Base-by-base conservation (phyloP, 1,139 yeast species). In the Pichia sp. region DNA sequence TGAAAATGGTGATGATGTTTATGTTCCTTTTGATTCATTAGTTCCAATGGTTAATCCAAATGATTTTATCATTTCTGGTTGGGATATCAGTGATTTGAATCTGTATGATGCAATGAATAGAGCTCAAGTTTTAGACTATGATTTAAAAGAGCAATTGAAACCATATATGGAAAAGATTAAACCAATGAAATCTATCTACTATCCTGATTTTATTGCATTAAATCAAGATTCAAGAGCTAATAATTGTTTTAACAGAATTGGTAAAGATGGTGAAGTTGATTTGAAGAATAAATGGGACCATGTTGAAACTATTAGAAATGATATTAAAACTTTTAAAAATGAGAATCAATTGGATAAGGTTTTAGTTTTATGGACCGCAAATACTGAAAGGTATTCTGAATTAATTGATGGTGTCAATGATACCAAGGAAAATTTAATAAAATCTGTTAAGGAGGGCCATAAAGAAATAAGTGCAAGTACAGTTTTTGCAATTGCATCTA, bases 201-300 rank as follows among this genome's bases (percentile, higher is more conserved):
- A 90, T 70, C 97, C 97, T 25, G 97, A 90, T 67, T 90, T 88
- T 70, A 90, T 90, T 69, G 97, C 97, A 51, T 86, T 92, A 58
- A 90, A 90, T 70, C 97, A 90, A 73, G 83, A 79, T 60, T 92
- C 80, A 45, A 83, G 97, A 68, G 97, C 97, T 43, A 82, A 90
- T 70, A 89, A 90, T 65, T 79, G 90, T 55, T 78, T 82, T 67
- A 82, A 85, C 60, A 73, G 82, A 52, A 70, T 68, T 46, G 64
- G 70, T 45, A 36, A 43, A 37, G 64, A 68, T 36, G 85, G 83
- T 38, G 72, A 74, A 48, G 74, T 77, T 47, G 72, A 71, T 53
- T 74, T 79, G 49, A 67, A 70, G 26, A 77, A 80, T 66, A 90
- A 90, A 72, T 89, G 97, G 96, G 78, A 72, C 24, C 97, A 90